Evolutionary conservation across 441 rosid species (phyloP), one percentile per base, ranked within the genome.

Genomic region (Isatis lusitanica): DNA sequence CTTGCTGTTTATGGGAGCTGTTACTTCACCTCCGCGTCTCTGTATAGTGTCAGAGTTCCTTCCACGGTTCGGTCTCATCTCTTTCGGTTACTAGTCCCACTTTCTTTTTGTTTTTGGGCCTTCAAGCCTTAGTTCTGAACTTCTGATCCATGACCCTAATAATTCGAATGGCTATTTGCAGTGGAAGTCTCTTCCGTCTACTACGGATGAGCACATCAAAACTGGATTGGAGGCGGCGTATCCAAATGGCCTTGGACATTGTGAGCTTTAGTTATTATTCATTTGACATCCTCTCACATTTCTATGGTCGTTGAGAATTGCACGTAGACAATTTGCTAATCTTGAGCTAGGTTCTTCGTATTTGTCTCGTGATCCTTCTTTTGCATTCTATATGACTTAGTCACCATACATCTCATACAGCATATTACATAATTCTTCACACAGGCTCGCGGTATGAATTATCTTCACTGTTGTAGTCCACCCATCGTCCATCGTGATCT

Each of bases 391-490:
- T 26, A 24, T 51, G 56, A 51, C 56, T 51, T 51, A 24, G 31
- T 51, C 56, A 51, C 13, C 15, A 12, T 51, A 18, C 28, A 48
- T 48, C 30, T 50, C 55, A 50, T 18, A 3, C 7, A 50, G 2
- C 53, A 9, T 9, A 51, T 53, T 4, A 53, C 17, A 13, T 55
- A 3, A 8, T 13, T 55, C 15, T 7, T 30, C 4, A 28, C 11
- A 7, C 60, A 55, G 60, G 60, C 60, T 55, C 60, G 18, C 13
- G 60, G 60, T 13, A 55, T 55, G 60, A 55, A 55, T 7, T 55
- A 55, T 55, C 60, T 55, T 1, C 60, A 55, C 38, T 30, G 38
- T 30, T 55, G 38, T 55, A 30, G 60, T 55, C 60, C 60, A 30
- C 38, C 60, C 5, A 55, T 55, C 9, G 2, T 55, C 21, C 60